Base-by-base conservation (phyloP, 1,284 basidiomycete genomes). In the Microbotryum intermedium region DNA sequence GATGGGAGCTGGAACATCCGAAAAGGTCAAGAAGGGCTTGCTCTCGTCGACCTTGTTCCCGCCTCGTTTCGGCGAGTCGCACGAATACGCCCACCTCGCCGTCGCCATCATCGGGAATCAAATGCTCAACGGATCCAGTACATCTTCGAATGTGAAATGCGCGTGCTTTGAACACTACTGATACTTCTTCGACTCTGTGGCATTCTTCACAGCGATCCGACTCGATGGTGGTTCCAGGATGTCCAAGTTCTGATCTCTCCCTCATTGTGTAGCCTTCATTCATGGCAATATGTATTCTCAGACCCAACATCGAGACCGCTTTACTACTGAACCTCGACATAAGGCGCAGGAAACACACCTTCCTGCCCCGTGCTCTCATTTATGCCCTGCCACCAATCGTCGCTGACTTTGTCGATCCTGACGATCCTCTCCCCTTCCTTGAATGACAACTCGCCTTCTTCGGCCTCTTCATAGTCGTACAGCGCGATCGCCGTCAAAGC, bases 371-470 rank as follows among this genome's bases (percentile, higher is more conserved):
- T 20, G 30, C 81, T 75, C 48, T 72, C 60, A 64, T 82, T 80
- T 66, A 76, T 81, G 2, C 90, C 91, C 68, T 85, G 80, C 90
- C 90, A 94, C 90, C 91, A 94, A 67, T 91, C 89, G 21, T 90
- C 87, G 55, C 74, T 59, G 79, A 84, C 25, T 51, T 65, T 81
- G 72, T 87, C 84, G 51, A 90, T 86, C 46, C 85, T 78, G 11
- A 78, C 79, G 72, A 94, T 87, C 53, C 77, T 75, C 43, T 91
- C 89, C 23, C 88, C 89, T 73, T 90, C 89, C 29, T 75, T 77
- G 80, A 95, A 91, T 1, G 84, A 81, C 25, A 94, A 76, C 72
- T 95, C 91, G 71, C 93, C 93, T 67, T 90, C 89, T 72, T 94
- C 90, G 0, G 82, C 83, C 0, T 88, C 87, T 16, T 88, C 86